phyloP scores from a whole-genome alignment of 139 green algal genomes.

The Micractinium conductrix region DNA sequence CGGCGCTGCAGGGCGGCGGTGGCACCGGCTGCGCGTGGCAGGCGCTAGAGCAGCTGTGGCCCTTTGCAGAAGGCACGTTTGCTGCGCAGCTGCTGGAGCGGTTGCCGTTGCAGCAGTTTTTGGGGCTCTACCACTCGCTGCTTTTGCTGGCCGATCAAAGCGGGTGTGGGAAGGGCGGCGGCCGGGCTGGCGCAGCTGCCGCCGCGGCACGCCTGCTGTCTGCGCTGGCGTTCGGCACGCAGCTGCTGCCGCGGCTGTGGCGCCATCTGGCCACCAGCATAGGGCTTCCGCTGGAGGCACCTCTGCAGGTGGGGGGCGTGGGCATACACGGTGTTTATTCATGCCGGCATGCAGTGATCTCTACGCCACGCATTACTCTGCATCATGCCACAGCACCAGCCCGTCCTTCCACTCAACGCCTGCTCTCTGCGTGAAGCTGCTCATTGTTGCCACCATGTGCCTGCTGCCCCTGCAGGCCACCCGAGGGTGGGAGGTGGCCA shows the following conservation, averaged over 20 bases:
- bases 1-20: neutral
- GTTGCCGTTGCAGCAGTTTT: slow-evolving; percentile 26
- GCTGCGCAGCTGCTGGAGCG: slow-evolving; percentile 48
- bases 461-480: slow-evolving; percentile 35
- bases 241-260: slow-evolving; percentile 41
- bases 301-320: slow-evolving; percentile 25
- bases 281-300: slow-evolving; percentile 68
- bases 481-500: slow-evolving; percentile 50
- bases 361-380: neutral
- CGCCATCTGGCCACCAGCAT: slow-evolving; percentile 55
- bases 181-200: neutral
- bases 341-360: neutral
- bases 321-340: too few relatives aligned
- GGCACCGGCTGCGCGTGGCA: neutral
- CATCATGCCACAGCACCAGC: neutral
- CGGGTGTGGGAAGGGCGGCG: neutral
- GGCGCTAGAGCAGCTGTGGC: slow-evolving; percentile 49
- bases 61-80: slow-evolving; percentile 55
- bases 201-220: slow-evolving; percentile 50
- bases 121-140: slow-evolving; percentile 34
- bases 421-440: neutral
- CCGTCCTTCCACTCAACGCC: too few relatives aligned
- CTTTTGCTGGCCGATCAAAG: slow-evolving; percentile 29
- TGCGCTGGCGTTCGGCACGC: slow-evolving; percentile 62
- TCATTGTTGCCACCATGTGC: neutral